Base-by-base conservation (phyloP, 73 alveolate genomes). In the Paramecium biaurelia region DNA sequence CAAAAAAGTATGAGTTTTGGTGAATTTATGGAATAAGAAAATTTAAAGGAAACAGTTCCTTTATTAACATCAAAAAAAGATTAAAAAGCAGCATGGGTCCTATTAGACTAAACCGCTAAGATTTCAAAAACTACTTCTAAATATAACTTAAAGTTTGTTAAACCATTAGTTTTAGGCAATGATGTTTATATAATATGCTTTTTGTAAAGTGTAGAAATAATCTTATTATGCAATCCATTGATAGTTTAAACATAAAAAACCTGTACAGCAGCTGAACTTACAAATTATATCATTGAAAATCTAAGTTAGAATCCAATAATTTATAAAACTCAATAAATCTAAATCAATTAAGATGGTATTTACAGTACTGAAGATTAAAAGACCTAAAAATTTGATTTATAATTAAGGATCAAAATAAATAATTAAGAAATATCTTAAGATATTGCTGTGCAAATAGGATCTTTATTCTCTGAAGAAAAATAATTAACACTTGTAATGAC, bases 1-100 rank as follows among this genome's bases (percentile, higher is more conserved):
- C 38, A 34, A 23, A 72, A 72, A 2, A 72, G 86, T 35, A 72
- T 35, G 58, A 72, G 63, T 37, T 72, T 72, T 35, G 14, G 14
- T 0, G 86, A 72, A 34, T 72, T 72, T 72, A 72, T 72, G 86
- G 86, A 35, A n/a, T 32, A 72, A 72, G 86, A 72, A 20, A 72
- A 34, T 34, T 18, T 72, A 3, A 72, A 34, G 8, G 58, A 72
- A 34, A 38, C 56, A 14, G 18, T 72, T 35, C 86, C 86, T 28
- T 32, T 72, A 15, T 10, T 72, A 6, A 34, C n/a, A n/a, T 35
- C 56, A 4, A 72, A 72, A 34, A 72, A 72, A 38, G 86, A 72
- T 72, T 21, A 32, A 5, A 72, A 72, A 14, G 58, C 56, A n/a
- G 86, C 86, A 12, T 72, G 56, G 56, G 86, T 72, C 7, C n/a